Evolutionary conservation across 495 filamentous ascomycete genomes (phyloP), one percentile per base, ranked within the genome.

Genomic region (Aspergillus carlsbadensis): DNA sequence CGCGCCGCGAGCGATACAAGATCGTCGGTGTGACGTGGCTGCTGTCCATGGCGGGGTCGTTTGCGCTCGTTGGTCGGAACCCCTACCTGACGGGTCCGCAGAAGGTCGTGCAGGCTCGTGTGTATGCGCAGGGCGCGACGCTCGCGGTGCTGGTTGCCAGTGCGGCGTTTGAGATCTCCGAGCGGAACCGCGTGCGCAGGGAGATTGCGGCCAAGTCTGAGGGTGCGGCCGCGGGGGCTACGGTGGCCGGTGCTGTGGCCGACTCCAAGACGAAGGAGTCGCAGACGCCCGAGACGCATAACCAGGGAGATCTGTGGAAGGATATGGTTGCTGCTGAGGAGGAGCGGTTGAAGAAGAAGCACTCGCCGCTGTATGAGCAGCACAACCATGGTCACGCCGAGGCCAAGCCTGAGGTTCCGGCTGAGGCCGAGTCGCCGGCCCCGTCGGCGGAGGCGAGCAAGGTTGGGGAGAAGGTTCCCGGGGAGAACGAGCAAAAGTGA

Each of bases 41-140:
- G 11, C 85, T 88, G 13, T 84, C 84, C 39, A 96, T 98, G 87
- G 85, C 81, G 20, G 68, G 87, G 26, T 84, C 90, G 0, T 79
- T 96, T 24, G 87, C 76, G 37, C 63, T 96, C 10, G 93, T 97
- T 39, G 81, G 87, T 49, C 81, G 90, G 57, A 92, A 90, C 72
- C 83, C 81, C 45, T 91, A 89, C 71, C 72, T 98, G 6, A 83
- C 78, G 17, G 83, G 81, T 1, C 70, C 78, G 61, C 94, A 98
- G 82, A 98, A 98, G 79, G 77, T 98, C 22, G 94, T 98, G 17
- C 94, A 98, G 80, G 95, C 95, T 10, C 85, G 94, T 79, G 87
- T 98, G 57, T 98, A 98, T 75, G 94, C 94, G n/a, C 94, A 98
- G 77, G 92, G 91, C 14, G 74, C 96, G 64, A 97, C 94, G 45